These are phyloP conservation scores for Pythium apleroticum DNA, from an alignment of 352 stramenopile species.

Conservation along the genomic window DNA sequence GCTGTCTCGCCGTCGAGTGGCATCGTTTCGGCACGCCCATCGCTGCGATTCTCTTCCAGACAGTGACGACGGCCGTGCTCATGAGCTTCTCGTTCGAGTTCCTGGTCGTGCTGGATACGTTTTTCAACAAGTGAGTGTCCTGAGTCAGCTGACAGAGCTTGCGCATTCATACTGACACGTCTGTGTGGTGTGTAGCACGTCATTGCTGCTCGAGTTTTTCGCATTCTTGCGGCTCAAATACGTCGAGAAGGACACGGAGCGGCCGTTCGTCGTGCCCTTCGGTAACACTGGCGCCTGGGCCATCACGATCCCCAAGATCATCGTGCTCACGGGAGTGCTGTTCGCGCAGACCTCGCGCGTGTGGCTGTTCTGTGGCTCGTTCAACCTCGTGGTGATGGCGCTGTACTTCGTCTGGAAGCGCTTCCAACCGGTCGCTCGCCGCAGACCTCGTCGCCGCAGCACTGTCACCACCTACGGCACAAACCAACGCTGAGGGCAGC, in stretches of 20 bases:
- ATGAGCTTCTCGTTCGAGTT: constrained; percentile 88
- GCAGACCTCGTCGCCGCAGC: constrained; percentile 1
- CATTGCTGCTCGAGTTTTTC: constrained; percentile 81
- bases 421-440: constrained; percentile 39
- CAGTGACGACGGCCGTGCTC: constrained; percentile 65
- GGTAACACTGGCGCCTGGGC: constrained; percentile 67
- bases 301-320: constrained; percentile 80
- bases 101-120: constrained; percentile 80
- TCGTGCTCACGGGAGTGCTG: constrained; percentile 73
- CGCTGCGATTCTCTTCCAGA: constrained; percentile 75
- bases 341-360: constrained; percentile 62
- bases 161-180: neutral
- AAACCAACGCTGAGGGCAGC: constrained; percentile 8
- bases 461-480: constrained; percentile 25
- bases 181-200: constrained; percentile 43
- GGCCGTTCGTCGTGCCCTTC: constrained; percentile 75
- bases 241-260: constrained; percentile 67
- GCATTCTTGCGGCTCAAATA: constrained; percentile 85
- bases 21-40: constrained; percentile 78
- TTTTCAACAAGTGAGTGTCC: constrained; percentile 85
- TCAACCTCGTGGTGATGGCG: constrained; percentile 60
- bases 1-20: constrained; percentile 60
- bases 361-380: constrained; percentile 72
- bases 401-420: constrained; percentile 67
- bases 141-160: neutral